phyloP scores from a whole-genome alignment of 352 stramenopile genomes.

The Pythium brachiatum region DNA sequence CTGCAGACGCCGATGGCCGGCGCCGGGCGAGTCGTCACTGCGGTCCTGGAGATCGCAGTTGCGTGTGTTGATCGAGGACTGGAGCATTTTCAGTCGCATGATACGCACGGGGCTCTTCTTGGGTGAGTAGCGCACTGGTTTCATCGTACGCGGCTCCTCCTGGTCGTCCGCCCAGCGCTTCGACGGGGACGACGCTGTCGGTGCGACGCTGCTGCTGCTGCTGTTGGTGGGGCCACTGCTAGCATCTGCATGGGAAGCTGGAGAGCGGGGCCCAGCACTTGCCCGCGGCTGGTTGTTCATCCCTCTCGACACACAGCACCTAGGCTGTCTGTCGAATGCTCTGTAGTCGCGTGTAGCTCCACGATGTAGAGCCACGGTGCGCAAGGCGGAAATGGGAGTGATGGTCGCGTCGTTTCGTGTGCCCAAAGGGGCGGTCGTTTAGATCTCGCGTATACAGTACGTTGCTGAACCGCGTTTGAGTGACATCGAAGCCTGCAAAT shows the following conservation, averaged over 20 bases:
- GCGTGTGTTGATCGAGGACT: slow-evolving; percentile 76
- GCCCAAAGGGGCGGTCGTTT: neutral
- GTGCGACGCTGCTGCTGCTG: neutral
- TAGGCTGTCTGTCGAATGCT: neutral
- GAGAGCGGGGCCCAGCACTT: neutral
- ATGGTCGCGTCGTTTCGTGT: slow-evolving; percentile 26
- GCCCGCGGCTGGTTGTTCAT: slow-evolving; percentile 8
- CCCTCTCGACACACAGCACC: neutral
- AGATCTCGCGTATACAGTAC: neutral
- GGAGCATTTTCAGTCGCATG: slow-evolving; percentile 78
- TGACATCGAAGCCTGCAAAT: neutral
- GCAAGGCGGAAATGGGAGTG: slow-evolving; percentile 12
- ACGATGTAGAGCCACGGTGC: slow-evolving; percentile 9
- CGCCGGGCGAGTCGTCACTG: slow-evolving; percentile 8
- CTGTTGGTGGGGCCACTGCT: neutral
- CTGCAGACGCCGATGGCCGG: slow-evolving; percentile 11
- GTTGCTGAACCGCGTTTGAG: neutral
- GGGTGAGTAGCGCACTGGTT: slow-evolving; percentile 33
- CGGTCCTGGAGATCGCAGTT: slow-evolving; percentile 68
- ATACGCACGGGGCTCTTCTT: slow-evolving; percentile 77
- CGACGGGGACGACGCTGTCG: slow-evolving; percentile 24
- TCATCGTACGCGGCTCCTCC: slow-evolving; percentile 19
- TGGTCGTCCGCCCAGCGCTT: slow-evolving; percentile 20
- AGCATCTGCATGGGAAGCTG: neutral
- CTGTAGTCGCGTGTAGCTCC: slow-evolving; percentile 22